phyloP scores from a whole-genome alignment of 2,329 filamentous ascomycete species.

The Cercospora berteroae region DNA sequence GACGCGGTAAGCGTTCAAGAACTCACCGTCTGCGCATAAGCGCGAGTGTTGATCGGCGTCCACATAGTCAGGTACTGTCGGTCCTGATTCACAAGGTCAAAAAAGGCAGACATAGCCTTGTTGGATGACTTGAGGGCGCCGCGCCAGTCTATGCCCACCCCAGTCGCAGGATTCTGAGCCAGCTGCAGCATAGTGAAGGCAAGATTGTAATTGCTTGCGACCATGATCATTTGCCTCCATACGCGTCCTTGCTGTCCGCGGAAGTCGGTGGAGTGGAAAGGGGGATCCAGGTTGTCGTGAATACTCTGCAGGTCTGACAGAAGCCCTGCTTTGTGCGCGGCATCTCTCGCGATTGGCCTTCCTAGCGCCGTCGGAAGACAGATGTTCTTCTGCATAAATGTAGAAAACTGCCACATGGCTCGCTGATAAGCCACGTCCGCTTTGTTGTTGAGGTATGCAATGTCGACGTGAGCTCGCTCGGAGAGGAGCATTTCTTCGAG shows the following conservation, averaged over 20 bases:
- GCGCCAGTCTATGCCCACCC: not conserved
- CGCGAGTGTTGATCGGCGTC: not conserved
- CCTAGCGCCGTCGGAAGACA: not conserved
- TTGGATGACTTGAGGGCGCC: not conserved
- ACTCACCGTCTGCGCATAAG: not conserved
- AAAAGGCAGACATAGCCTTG: not conserved
- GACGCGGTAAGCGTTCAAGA: not conserved
- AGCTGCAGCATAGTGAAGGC: not conserved
- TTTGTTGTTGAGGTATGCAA: not conserved
- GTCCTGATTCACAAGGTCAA: not conserved
- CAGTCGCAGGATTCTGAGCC: not conserved
- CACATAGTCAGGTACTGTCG: not conserved
- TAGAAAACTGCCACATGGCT: not conserved
- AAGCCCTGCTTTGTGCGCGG: not conserved
- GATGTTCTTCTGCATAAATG: not conserved
- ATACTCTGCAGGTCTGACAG: not conserved
- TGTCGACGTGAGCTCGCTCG: not conserved
- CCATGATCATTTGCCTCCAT: constrained; percentile 2
- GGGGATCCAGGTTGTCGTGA: not conserved
- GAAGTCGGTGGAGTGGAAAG: not conserved
- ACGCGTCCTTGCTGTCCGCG: not conserved
- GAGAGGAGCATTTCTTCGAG: constrained; percentile 1
- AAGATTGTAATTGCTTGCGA: constrained; percentile 3
- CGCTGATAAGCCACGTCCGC: not conserved
- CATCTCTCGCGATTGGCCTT: not conserved